phyloP scores from a whole-genome alignment of 2,329 filamentous ascomycete species.

The Harringtonia aguacate region DNA sequence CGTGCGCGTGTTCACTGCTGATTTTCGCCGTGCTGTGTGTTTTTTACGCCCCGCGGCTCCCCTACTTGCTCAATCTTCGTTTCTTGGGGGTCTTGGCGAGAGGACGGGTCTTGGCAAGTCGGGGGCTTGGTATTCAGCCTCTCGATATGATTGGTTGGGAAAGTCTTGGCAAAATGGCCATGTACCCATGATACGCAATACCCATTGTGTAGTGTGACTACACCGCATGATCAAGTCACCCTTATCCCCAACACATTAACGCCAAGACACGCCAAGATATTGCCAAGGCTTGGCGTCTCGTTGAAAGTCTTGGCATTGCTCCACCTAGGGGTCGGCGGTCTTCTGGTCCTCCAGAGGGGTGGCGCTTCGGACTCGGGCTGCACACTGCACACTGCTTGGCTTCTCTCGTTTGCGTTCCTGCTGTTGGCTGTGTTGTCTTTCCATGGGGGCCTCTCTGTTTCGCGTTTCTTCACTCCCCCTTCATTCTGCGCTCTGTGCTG shows the following conservation, averaged over 20 bases:
- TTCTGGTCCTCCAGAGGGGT: neutral
- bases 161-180: neutral
- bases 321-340: conserved; percentile 4
- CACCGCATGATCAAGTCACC: neutral
- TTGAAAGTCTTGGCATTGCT: conserved; percentile 11
- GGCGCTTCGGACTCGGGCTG: neutral
- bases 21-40: neutral
- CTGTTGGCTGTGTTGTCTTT: too few species aligned
- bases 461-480: too few species aligned
- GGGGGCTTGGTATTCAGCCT: conserved; percentile 2
- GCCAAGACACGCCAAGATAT: conserved; percentile 13
- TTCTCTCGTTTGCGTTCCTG: too few species aligned
- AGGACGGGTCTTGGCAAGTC: conserved; percentile 10
- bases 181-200: conserved; percentile 1
- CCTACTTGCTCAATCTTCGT: conserved; percentile 4
- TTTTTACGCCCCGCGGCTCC: neutral
- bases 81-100: conserved; percentile 8
- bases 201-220: neutral
- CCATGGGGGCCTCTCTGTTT: too few species aligned
- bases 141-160: conserved; percentile 6
- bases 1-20: neutral
- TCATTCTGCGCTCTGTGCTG: too few species aligned
- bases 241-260: neutral
- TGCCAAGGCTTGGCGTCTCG: conserved; percentile 16
- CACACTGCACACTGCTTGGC: too few species aligned